Base-by-base conservation (phyloP, 1,284 basidiomycete species). In the Cutaneotrichosporon arboriforme region DNA sequence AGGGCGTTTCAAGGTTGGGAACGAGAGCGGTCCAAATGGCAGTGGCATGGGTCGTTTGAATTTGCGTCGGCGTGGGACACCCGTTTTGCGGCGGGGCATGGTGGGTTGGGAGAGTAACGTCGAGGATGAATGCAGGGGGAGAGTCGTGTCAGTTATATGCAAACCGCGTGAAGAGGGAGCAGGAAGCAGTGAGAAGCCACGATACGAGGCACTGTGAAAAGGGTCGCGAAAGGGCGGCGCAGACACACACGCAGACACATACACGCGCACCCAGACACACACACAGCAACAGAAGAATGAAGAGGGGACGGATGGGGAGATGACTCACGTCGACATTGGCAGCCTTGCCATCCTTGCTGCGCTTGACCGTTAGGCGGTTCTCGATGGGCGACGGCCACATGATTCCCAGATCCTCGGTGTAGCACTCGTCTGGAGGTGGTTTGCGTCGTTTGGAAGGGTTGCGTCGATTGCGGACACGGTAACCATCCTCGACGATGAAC, bases 341-440 rank as follows among this genome's bases (percentile, higher is more conserved):
- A 8, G 49, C n/a, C 3, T 21, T 34, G 4, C 46, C 46, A 22
- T 36, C 49, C 49, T 34, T 46, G 35, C 35, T 21, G 35, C 37
- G 35, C 18, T 34, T 33, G 14, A 36, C n/a, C 8, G 55, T 51
- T 44, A 60, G 55, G 0, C 36, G 35, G 35, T 57, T 57, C 37
- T 57, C 55, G 17, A 45, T 34, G 5, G 50, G 38, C 1, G 59
- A 60, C 12, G 59, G 50, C 59, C 59, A 60, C 59, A 60, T 60
- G 52, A 51, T 46, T 9, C 48, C 49, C 1, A 49, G 43, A 23
- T 55, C 51, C 35, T 59, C 57, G 21, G 41, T 26, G 46, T 55
- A 59, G 49, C 35, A 43, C 31, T 47, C 54, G 54, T 59, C 57
- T 49, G 18, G 13, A 8, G 18, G 31, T 10, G 13, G 17, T 45